phyloP scores from a whole-genome alignment of 2,329 filamentous ascomycete genomes.

The Onygena corvina region DNA sequence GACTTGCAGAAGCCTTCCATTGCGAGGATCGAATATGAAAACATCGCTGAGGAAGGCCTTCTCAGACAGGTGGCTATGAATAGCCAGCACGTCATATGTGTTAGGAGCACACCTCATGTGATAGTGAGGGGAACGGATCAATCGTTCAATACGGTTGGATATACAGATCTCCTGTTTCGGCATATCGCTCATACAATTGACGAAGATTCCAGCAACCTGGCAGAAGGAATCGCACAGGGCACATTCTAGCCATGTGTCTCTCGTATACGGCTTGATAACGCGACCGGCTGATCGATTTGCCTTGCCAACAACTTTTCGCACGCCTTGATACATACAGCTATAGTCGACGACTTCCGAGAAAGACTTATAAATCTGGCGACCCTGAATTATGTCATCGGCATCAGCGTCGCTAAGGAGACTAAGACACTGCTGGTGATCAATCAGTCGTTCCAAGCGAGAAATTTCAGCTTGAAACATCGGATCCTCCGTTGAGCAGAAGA shows the following conservation, averaged over 20 bases:
- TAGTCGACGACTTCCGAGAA: constrained; percentile 21
- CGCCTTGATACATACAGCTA: constrained; percentile 19
- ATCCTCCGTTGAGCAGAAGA: neutral
- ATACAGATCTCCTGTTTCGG: neutral
- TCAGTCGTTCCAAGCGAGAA: constrained; percentile 5
- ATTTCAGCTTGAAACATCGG: neutral
- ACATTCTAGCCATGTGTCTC: neutral
- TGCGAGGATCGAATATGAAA: constrained; percentile 3
- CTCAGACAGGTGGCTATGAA: neutral
- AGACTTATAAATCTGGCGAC: constrained; percentile 9
- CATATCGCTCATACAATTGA: constrained; percentile 7
- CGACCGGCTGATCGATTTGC: neutral
- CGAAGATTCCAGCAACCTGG: constrained; percentile 1
- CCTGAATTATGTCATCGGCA: constrained; percentile 1
- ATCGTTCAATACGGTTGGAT: neutral
- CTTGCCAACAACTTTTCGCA: constrained; percentile 9
- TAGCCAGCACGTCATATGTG: neutral
- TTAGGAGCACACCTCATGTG: neutral
- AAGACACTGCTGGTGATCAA: neutral
- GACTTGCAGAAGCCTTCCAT: neutral
- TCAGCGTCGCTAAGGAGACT: neutral
- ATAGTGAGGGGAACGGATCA: constrained; percentile 1
- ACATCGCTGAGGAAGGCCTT: neutral
- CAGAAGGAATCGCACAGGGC: constrained; percentile 1
- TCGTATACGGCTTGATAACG: neutral